Conservation (phyloP, 495 filamentous ascomycete species). For the Neurospora sp. region DNA sequence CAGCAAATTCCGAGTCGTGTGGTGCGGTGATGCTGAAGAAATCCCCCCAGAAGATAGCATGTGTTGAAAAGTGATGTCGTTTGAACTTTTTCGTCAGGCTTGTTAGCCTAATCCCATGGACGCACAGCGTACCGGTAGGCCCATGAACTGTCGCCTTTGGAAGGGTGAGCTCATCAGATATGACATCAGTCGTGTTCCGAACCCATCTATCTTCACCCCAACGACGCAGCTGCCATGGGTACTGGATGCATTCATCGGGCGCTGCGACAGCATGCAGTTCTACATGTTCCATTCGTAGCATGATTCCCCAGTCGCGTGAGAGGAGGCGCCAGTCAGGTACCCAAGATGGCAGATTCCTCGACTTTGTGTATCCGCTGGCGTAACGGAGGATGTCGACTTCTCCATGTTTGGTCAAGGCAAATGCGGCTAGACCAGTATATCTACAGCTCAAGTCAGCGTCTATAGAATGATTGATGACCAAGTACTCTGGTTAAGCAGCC, state of each 20-base stretch:
- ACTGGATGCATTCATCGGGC: background rate
- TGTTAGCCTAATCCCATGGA: slow-evolving; percentile 6
- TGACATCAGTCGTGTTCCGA: background rate
- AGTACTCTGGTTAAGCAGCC: background rate
- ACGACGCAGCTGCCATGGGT: background rate
- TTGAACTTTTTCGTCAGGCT: background rate
- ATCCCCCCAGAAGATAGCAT: background rate
- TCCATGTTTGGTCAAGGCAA: slow-evolving; percentile 5
- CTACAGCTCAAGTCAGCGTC: background rate
- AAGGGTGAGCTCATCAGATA: background rate
- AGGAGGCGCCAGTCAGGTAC: slow-evolving; percentile 13
- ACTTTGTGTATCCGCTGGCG: slow-evolving; percentile 7
- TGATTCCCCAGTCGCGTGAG: slow-evolving; percentile 8
- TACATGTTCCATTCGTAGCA: slow-evolving; percentile 1
- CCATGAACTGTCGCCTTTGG: slow-evolving; percentile 2
- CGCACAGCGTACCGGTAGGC: slow-evolving; percentile 4
- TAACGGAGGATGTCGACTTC: slow-evolving; percentile 7
- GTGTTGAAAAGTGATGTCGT: background rate
- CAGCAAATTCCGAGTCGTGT: background rate
- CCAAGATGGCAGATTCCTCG: slow-evolving; percentile 12
- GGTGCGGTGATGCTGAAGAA: slow-evolving; percentile 5
- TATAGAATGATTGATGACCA: background rate
- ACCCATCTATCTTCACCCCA: background rate
- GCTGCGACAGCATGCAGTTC: background rate
- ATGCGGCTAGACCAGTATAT: slow-evolving; percentile 11